phyloP scores from a whole-genome alignment of 495 filamentous ascomycete species.

The Penicillium argentinense region DNA sequence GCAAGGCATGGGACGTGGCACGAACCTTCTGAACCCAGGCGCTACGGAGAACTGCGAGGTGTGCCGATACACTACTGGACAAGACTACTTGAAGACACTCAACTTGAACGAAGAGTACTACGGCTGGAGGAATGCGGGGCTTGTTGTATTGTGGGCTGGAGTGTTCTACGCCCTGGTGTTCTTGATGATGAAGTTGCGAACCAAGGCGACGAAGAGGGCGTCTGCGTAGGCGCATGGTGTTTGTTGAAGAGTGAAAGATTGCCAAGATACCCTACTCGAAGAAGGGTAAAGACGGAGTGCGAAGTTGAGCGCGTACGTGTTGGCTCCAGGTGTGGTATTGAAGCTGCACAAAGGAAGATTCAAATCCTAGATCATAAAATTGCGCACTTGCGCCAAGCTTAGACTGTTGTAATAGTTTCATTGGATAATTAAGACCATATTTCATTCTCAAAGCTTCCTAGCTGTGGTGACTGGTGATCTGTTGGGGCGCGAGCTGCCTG shows the following conservation, averaged over 20 bases:
- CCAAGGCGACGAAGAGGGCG: constrained; percentile 45
- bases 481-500: constrained; percentile 17
- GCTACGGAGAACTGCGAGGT: constrained; percentile 55
- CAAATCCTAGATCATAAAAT: constrained; percentile 8
- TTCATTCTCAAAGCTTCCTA: constrained; percentile 3
- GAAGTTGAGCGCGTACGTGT: constrained; percentile 10
- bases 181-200: constrained; percentile 47
- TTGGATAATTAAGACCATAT: constrained; percentile 9
- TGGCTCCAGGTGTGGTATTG: constrained; percentile 6
- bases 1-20: constrained; percentile 43
- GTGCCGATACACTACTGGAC: constrained; percentile 49
- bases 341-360: constrained; percentile 12
- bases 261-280: constrained; percentile 4
- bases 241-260: not conserved
- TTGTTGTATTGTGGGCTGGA: constrained; percentile 45
- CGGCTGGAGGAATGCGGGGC: constrained; percentile 45
- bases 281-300: constrained; percentile 7
- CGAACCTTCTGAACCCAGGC: constrained; percentile 50
- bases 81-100: constrained; percentile 37
- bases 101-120: constrained; percentile 42
- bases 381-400: constrained; percentile 8
- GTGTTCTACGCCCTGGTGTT: constrained; percentile 49
- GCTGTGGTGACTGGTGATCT: constrained; percentile 3
- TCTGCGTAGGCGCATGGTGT: constrained; percentile 7
- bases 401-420: constrained; percentile 14